Evolutionary conservation across 768 basidiomycete genomes (phyloP).

Genomic region (Boletales sp.): DNA sequence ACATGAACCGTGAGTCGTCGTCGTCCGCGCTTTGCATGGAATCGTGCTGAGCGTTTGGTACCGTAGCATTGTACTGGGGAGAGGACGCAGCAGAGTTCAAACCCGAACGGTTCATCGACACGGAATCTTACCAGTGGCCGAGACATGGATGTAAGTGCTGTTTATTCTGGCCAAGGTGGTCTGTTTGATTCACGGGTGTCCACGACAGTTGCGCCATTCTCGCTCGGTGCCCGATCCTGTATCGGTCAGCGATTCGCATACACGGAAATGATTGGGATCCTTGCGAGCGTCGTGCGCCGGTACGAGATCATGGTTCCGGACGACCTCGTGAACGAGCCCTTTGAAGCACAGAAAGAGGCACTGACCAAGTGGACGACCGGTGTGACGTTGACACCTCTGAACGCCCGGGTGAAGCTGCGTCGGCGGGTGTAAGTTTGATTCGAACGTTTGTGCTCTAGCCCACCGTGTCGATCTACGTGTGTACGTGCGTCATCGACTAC

Average conservation of each 20-base stretch:
- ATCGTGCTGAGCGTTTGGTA: neutral
- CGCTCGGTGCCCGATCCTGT: slow-evolving; percentile 42
- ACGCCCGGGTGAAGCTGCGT: slow-evolving; percentile 23
- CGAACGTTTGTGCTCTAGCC: neutral
- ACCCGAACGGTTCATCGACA: slow-evolving; percentile 51
- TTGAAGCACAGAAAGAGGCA: slow-evolving; percentile 31
- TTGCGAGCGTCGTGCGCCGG: slow-evolving; percentile 40
- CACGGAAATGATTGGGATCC: slow-evolving; percentile 38
- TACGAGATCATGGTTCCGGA: slow-evolving; percentile 41
- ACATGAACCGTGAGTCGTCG: slow-evolving; percentile 46
- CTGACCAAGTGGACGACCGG: slow-evolving; percentile 38
- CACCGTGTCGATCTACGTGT: neutral
- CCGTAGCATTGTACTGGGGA: slow-evolving; percentile 49
- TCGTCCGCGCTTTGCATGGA: neutral
- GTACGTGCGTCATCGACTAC: no score
- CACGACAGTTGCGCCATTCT: slow-evolving; percentile 41
- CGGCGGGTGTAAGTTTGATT: slow-evolving; percentile 6
- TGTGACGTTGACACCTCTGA: slow-evolving; percentile 34
- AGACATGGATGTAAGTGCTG: slow-evolving; percentile 43
- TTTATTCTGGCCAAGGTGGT: neutral
- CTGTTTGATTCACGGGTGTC: neutral
- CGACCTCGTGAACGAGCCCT: slow-evolving; percentile 26
- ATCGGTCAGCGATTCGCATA: slow-evolving; percentile 49
- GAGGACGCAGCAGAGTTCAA: slow-evolving; percentile 41
- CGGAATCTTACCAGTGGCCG: slow-evolving; percentile 47